phyloP scores from a whole-genome alignment of 176 grass and related monocot genomes.

The Neostapfia colusana region DNA sequence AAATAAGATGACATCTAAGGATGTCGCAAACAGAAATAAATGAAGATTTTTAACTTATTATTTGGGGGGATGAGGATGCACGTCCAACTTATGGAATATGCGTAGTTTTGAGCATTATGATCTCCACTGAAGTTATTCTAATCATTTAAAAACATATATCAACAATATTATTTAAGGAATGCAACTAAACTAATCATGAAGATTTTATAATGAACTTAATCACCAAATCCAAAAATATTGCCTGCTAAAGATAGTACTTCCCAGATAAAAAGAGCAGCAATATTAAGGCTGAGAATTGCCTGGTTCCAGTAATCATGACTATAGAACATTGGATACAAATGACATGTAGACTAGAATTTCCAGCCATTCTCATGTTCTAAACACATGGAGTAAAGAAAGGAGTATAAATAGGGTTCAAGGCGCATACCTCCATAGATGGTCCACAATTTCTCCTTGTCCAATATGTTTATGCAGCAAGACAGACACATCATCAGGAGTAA shows the following conservation, averaged over 20 bases:
- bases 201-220: not conserved
- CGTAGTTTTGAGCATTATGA: not conserved
- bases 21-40: conserved; percentile 11
- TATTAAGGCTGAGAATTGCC: conserved; percentile 5
- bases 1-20: not conserved
- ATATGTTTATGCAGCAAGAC: conserved; percentile 76
- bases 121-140: not conserved
- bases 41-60: not conserved
- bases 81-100: not conserved
- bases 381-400: conserved; percentile 9
- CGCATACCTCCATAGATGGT: conserved; percentile 86
- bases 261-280: conserved; percentile 10
- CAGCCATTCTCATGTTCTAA: conserved; percentile 7
- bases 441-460: conserved; percentile 68
- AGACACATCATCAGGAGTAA: conserved; percentile 90
- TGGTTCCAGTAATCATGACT: conserved; percentile 9
- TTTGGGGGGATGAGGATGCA: not conserved
- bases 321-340: conserved; percentile 4
- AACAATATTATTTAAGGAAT: not conserved
- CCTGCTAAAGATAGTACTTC: conserved; percentile 1
- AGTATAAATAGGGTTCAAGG: not conserved
- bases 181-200: conserved; percentile 23
- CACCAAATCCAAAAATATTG: conserved; percentile 1
- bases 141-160: not conserved
- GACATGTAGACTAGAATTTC: not conserved